phyloP scores from a whole-genome alignment of 1,284 basidiomycete genomes.

The Wolfiporia cocos region DNA sequence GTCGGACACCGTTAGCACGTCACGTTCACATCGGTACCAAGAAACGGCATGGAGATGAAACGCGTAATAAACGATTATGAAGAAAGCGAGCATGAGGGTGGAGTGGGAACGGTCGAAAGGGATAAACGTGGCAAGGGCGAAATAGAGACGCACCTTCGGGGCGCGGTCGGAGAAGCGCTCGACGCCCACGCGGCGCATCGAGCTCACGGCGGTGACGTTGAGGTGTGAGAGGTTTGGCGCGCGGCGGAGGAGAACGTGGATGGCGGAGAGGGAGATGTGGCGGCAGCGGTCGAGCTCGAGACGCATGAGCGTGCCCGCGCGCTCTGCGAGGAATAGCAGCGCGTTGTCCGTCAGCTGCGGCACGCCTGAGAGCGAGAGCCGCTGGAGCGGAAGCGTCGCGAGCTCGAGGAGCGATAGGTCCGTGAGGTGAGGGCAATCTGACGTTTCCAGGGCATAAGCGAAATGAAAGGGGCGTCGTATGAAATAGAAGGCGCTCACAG shows the following conservation, averaged over 20 bases:
- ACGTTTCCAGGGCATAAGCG: background rate
- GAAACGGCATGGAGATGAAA: too few relatives aligned
- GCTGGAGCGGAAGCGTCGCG: conserved; percentile 63
- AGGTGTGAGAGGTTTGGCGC: conserved; percentile 69
- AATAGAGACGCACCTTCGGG: conserved; percentile 55
- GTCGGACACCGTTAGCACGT: too few relatives aligned
- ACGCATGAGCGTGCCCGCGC: conserved; percentile 68
- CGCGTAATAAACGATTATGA: too few relatives aligned
- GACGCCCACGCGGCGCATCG: conserved; percentile 69
- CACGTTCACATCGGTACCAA: too few relatives aligned
- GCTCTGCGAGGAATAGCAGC: conserved; percentile 59
- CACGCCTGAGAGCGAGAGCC: conserved; percentile 78
- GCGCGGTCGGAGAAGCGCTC: conserved; percentile 76
- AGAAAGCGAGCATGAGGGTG: background rate
- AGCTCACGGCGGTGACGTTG: conserved; percentile 77
- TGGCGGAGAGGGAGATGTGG: conserved; percentile 71
- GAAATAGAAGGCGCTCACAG: conserved; percentile 45
- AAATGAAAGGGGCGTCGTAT: background rate
- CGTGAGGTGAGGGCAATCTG: conserved; percentile 43
- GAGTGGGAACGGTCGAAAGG: background rate
- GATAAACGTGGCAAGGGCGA: too few relatives aligned
- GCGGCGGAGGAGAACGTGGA: conserved; percentile 69
- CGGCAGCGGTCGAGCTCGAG: conserved; percentile 89
- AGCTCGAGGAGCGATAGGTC: conserved; percentile 84
- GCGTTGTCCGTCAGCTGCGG: conserved; percentile 62